Evolutionary conservation across 2,329 filamentous ascomycete genomes (phyloP).

Genomic region (Scedosporium dehoogii): DNA sequence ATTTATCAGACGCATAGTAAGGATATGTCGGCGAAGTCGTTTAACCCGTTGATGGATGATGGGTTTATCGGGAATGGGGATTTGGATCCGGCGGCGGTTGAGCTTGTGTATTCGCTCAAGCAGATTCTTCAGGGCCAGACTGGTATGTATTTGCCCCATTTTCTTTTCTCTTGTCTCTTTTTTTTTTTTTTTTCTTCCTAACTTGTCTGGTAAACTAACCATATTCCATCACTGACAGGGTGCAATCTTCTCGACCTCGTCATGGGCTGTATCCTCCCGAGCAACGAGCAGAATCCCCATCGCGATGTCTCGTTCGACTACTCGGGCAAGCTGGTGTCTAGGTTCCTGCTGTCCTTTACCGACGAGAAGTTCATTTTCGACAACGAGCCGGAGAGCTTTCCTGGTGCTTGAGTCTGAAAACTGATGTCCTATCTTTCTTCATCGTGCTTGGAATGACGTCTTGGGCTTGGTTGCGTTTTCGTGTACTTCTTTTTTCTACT

Average conservation of each 20-base stretch:
- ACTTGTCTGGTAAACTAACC: slow-evolving; percentile 4
- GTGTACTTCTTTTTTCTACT: too few species aligned
- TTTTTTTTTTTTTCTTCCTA: not conserved
- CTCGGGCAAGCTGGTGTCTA: slow-evolving; percentile 40
- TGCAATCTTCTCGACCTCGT: too few species aligned
- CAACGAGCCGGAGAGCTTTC: not conserved
- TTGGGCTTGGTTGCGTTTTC: not conserved
- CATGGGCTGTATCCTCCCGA: slow-evolving; percentile 35
- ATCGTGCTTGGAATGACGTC: not conserved
- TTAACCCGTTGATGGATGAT: slow-evolving; percentile 44
- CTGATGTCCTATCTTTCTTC: not conserved
- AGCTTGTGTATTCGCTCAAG: slow-evolving; percentile 35
- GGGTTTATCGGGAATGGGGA: slow-evolving; percentile 31
- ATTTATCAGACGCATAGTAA: slow-evolving; percentile 47
- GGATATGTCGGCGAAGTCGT: slow-evolving; percentile 37
- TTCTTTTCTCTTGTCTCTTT: not conserved
- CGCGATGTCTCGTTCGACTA: slow-evolving; percentile 40
- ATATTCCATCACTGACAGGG: not conserved
- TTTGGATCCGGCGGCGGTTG: slow-evolving; percentile 33
- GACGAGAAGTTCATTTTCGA: slow-evolving; percentile 39
- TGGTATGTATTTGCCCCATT: slow-evolving; percentile 26
- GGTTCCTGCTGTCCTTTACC: slow-evolving; percentile 45
- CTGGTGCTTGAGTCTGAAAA: not conserved
- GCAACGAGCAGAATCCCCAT: slow-evolving; percentile 32
- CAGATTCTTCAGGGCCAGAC: slow-evolving; percentile 31